Conservation (phyloP, 345 rosid species). For the Aethionema arabicum region DNA sequence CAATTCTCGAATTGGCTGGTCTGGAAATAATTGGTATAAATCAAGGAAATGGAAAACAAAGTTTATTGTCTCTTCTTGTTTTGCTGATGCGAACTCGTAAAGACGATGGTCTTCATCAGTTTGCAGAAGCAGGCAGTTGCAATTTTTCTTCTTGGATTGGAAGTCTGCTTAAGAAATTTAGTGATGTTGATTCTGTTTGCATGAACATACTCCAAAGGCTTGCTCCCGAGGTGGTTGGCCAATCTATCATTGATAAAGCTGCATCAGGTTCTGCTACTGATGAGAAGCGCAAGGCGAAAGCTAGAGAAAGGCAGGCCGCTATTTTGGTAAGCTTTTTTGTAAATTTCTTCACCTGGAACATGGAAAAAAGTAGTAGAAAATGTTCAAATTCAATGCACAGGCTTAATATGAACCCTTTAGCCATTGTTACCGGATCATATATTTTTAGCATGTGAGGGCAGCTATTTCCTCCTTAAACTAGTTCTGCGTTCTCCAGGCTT, state of each 20-base stretch:
- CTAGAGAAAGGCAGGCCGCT: conserved; percentile 86
- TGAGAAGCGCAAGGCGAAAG: conserved; percentile 82
- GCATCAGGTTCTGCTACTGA: conserved; percentile 45
- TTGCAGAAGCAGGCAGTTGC: conserved; percentile 62
- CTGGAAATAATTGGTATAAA: conserved; percentile 54
- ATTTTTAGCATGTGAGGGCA: conserved; percentile 12
- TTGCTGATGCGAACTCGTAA: conserved; percentile 63
- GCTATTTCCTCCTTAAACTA: conserved; percentile 5
- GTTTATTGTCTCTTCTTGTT: conserved; percentile 90
- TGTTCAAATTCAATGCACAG: conserved; percentile 6
- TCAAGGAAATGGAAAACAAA: conserved; percentile 55
- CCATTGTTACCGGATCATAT: conserved; percentile 13
- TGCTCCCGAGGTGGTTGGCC: conserved; percentile 72
- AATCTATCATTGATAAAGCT: conserved; percentile 38
- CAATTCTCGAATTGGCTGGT: conserved; percentile 57
- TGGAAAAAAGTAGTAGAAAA: not conserved
- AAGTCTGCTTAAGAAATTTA: conserved; percentile 69
- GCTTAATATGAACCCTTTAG: conserved; percentile 9
- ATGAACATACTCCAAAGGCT: conserved; percentile 63
- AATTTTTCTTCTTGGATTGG: conserved; percentile 73
- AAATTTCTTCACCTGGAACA: not conserved
- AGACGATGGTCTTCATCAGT: conserved; percentile 46
- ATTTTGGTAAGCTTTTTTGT: conserved; percentile 61
- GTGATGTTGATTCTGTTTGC: conserved; percentile 67
- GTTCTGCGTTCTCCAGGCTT: conserved; percentile 2